These are phyloP conservation scores for Talaromyces sp. DNA, from an alignment of 2,329 filamentous ascomycete species.

Conservation along the genomic window DNA sequence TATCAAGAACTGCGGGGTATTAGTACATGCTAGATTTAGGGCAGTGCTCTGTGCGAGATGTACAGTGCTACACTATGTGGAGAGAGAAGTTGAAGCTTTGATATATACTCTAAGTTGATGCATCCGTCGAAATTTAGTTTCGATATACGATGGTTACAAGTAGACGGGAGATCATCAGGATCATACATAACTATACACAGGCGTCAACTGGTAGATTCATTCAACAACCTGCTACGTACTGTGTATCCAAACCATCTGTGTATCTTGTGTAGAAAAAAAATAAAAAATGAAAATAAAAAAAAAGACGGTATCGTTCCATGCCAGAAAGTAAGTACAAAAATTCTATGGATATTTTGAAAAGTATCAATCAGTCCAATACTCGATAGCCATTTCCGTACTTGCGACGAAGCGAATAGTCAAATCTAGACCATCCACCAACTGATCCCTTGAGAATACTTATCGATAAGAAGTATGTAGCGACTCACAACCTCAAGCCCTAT, in stretches of 20 bases:
- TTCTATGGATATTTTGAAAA: too few species aligned
- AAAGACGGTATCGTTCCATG: too few species aligned
- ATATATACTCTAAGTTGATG: background rate
- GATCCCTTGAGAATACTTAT: background rate
- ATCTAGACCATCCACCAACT: background rate
- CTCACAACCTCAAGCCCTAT: background rate
- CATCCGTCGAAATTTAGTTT: too few species aligned
- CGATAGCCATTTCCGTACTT: background rate
- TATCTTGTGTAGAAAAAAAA: too few species aligned
- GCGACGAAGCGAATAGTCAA: background rate
- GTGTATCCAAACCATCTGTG: too few species aligned
- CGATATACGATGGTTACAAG: too few species aligned
- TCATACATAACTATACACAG: too few species aligned
- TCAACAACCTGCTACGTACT: background rate
- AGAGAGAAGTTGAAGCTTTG: background rate
- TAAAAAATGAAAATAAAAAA: too few species aligned
- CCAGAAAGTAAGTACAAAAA: background rate
- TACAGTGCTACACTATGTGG: background rate
- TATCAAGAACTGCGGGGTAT: background rate
- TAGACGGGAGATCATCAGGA: too few species aligned
- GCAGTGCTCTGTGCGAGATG: background rate
- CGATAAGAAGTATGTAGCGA: background rate
- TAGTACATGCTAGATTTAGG: background rate
- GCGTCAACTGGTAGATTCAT: background rate
- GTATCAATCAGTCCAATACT: background rate